These are phyloP conservation scores for Naumovozyma baii DNA, from an alignment of 805 yeast species.

Conservation along the genomic window DNA sequence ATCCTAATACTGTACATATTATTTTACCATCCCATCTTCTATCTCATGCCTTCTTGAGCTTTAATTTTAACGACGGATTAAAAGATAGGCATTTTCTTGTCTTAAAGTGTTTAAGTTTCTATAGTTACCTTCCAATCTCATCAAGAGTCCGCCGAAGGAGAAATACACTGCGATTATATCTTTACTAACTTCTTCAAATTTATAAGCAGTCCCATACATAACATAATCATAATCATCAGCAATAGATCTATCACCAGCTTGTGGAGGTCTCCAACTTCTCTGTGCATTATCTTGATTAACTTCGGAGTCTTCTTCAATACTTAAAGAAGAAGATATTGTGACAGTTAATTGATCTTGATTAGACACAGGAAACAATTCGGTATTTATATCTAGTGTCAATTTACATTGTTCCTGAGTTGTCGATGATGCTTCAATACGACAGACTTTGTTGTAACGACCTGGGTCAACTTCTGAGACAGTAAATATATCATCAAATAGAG, in stretches of 20 bases:
- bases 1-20: too few relatives aligned
- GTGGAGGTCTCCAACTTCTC: conserved; percentile 48
- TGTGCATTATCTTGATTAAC: conserved; percentile 31
- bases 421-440: conserved; percentile 81
- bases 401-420: conserved; percentile 62
- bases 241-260: conserved; percentile 69
- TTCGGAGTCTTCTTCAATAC: conserved; percentile 40
- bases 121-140: conserved; percentile 92
- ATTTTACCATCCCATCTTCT: background rate
- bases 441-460: conserved; percentile 85
- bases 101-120: conserved; percentile 79
- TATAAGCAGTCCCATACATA: conserved; percentile 95
- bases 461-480: conserved; percentile 73
- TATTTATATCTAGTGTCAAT: conserved; percentile 80
- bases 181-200: conserved; percentile 72
- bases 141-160: conserved; percentile 89
- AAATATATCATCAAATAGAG: conserved; percentile 89
- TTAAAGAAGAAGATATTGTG: conserved; percentile 70
- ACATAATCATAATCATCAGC: conserved; percentile 98
- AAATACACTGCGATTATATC: conserved; percentile 79
- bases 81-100: conserved; percentile 86
- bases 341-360: conserved; percentile 71
- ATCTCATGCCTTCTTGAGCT: background rate
- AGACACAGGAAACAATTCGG: conserved; percentile 81
- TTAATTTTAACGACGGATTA: conserved; percentile 51